These are phyloP conservation scores for Viola pubescens DNA, from an alignment of 441 rosid species.

Conservation along the genomic window DNA sequence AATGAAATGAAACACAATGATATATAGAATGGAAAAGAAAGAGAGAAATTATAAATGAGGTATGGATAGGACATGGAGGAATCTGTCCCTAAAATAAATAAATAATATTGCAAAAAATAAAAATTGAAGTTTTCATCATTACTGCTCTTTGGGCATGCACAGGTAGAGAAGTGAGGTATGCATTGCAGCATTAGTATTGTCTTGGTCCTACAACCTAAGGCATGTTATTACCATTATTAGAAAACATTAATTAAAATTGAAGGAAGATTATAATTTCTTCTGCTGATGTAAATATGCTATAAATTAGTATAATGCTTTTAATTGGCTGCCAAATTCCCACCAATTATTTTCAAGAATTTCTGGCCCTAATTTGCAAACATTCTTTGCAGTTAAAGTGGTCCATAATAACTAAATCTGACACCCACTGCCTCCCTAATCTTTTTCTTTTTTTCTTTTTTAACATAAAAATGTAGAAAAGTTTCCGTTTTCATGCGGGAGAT, in stretches of 20 bases:
- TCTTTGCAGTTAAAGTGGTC: too few relatives aligned
- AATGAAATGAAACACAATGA: constrained; percentile 5
- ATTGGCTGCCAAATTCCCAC: too few relatives aligned
- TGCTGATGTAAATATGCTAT: not conserved
- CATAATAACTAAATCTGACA: too few relatives aligned
- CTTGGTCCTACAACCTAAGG: not conserved
- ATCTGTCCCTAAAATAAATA: constrained; percentile 9
- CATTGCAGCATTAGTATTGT: not conserved
- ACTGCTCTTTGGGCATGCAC: not conserved
- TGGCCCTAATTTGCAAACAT: too few relatives aligned
- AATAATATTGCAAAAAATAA: not conserved
- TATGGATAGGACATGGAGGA: constrained; percentile 5
- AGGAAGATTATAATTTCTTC: not conserved
- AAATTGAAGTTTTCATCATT: not conserved
- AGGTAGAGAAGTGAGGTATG: not conserved
- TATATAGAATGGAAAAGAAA: not conserved
- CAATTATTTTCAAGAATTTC: too few relatives aligned
- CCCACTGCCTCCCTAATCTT: too few relatives aligned
- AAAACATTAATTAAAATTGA: not conserved
- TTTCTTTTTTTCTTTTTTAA: too few relatives aligned
- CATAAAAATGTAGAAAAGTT: too few relatives aligned
- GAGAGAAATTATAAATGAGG: not conserved
- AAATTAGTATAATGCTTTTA: too few relatives aligned
- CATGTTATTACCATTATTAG: not conserved
- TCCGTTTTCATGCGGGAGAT: too few relatives aligned